These are phyloP conservation scores for Yamadazyma insecticola DNA, from an alignment of 805 yeast species.

Conservation along the genomic window DNA sequence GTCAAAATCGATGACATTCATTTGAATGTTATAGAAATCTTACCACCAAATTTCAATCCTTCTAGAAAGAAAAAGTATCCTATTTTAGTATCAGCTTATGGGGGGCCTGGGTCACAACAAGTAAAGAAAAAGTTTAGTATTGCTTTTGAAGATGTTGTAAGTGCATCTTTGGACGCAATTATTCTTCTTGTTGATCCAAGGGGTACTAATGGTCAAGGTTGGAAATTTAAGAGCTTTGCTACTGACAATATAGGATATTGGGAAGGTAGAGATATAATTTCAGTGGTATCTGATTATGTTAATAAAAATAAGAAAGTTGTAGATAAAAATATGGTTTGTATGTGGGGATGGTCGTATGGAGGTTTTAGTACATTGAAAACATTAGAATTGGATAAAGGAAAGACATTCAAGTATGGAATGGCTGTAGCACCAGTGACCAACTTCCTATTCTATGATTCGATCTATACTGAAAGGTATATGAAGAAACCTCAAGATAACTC, in stretches of 20 bases:
- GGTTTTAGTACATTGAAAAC: slow-evolving; percentile 76
- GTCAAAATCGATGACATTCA: slow-evolving; percentile 24
- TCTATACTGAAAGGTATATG: slow-evolving; percentile 79
- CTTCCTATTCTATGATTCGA: slow-evolving; percentile 71
- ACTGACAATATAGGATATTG: slow-evolving; percentile 58
- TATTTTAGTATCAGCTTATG: slow-evolving; percentile 63
- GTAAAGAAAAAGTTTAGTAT: slow-evolving; percentile 43
- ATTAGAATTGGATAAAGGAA: slow-evolving; percentile 60
- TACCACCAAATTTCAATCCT: slow-evolving; percentile 53
- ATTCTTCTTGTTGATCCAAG: slow-evolving; percentile 72
- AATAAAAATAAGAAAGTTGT: slow-evolving; percentile 38
- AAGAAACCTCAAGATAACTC: slow-evolving; percentile 46
- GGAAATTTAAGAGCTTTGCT: slow-evolving; percentile 60
- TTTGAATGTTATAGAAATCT: slow-evolving; percentile 55
- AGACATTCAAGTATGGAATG: slow-evolving; percentile 66
- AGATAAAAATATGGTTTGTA: slow-evolving; percentile 54
- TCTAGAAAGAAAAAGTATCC: slow-evolving; percentile 45
- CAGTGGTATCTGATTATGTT: slow-evolving; percentile 48
- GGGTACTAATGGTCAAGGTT: slow-evolving; percentile 78
- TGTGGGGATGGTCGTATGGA: slow-evolving; percentile 91
- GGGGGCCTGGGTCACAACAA: slow-evolving; percentile 77
- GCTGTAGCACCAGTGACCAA: slow-evolving; percentile 85
- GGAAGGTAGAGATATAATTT: slow-evolving; percentile 69
- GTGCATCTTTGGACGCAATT: slow-evolving; percentile 54
- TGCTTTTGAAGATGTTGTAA: slow-evolving; percentile 56